phyloP scores from a whole-genome alignment of 2,329 filamentous ascomycete species.

The Emmonsia crescens region DNA sequence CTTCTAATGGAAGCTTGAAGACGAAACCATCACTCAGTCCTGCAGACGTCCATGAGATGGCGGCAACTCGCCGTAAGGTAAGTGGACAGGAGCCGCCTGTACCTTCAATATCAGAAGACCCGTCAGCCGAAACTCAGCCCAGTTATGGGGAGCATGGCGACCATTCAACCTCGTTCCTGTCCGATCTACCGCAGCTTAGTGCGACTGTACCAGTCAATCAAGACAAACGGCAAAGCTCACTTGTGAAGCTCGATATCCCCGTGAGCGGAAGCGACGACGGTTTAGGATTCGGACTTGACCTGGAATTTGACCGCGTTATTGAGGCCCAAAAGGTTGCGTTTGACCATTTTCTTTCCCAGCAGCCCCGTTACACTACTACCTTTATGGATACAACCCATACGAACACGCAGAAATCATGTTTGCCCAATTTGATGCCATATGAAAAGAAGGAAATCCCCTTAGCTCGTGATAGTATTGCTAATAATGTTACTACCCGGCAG shows the following conservation, averaged over 20 bases:
- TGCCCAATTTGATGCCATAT: background rate
- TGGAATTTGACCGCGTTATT: conserved; percentile 90
- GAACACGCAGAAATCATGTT: conserved; percentile 1
- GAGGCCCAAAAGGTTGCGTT: conserved; percentile 89
- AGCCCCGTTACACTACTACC: conserved; percentile 14
- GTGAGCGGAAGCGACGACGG: conserved; percentile 55
- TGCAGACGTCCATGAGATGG: conserved; percentile 73
- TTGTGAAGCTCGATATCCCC: conserved; percentile 73
- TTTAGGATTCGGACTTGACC: conserved; percentile 73
- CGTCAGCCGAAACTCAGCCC: background rate
- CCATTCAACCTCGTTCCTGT: background rate
- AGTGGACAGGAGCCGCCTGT: conserved; percentile 53
- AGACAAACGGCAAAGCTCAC: conserved; percentile 54
- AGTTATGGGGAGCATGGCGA: background rate
- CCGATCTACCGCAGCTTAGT: background rate
- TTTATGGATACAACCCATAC: background rate
- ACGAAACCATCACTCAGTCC: conserved; percentile 80
- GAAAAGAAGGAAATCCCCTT: conserved; percentile 19
- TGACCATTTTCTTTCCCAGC: conserved; percentile 33
- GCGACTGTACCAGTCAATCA: background rate
- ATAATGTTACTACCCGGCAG: conserved; percentile 57
- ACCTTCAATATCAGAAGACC: conserved; percentile 3
- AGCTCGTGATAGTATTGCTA: conserved; percentile 41
- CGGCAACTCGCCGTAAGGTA: conserved; percentile 72
- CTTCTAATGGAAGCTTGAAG: conserved; percentile 75